These are phyloP conservation scores for Helicostylum pulchrum DNA, from an alignment of 192 early-diverging fungal species.

Conservation along the genomic window DNA sequence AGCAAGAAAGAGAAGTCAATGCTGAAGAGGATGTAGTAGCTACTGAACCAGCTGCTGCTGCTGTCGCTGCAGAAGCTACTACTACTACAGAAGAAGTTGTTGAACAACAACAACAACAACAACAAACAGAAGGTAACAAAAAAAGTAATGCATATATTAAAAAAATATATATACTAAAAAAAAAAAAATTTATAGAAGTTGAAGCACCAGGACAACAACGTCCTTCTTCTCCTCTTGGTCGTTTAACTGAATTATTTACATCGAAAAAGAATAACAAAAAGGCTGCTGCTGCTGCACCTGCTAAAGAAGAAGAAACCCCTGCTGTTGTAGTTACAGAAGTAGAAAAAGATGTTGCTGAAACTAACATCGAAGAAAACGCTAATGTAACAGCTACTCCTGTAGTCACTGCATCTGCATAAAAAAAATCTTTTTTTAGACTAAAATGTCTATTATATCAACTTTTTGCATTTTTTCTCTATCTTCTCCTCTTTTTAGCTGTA, in stretches of 20 bases:
- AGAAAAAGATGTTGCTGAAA: neutral
- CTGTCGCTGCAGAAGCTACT: neutral
- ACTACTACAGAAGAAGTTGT: neutral
- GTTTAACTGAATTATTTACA: conserved; percentile 12
- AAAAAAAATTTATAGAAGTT: too few species aligned
- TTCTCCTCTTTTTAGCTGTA: neutral
- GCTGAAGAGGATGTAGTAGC: neutral
- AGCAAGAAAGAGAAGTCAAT: conserved; percentile 1
- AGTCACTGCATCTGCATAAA: conserved; percentile 14
- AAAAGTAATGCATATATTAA: neutral
- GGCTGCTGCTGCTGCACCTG: neutral
- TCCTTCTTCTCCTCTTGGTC: conserved; percentile 23
- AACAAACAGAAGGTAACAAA: neutral
- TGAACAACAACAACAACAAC: conserved; percentile 5
- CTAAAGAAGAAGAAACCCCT: neutral
- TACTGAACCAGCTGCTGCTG: neutral
- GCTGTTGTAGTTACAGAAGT: neutral
- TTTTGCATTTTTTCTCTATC: too few species aligned
- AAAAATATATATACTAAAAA: neutral
- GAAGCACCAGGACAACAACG: neutral
- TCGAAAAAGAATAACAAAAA: conserved; percentile 17
- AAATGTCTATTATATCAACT: neutral
- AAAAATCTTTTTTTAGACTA: too few species aligned
- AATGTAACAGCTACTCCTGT: conserved; percentile 2
- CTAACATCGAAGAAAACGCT: conserved; percentile 1